Evolutionary conservation across 1,284 basidiomycete species (phyloP).

Genomic region (Polyporus tsugae): DNA sequence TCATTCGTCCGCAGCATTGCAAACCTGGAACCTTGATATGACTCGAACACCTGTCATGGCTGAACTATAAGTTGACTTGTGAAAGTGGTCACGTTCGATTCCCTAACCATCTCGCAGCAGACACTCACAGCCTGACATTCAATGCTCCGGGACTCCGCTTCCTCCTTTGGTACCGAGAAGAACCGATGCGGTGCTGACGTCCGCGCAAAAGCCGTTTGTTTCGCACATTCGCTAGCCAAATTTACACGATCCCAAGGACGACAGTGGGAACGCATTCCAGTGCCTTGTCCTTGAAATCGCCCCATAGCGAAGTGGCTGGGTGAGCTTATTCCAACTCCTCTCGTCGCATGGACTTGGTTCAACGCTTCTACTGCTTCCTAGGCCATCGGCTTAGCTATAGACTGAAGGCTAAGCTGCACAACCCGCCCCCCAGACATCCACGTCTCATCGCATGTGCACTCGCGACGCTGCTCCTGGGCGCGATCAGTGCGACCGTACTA

Average conservation of each 20-base stretch:
- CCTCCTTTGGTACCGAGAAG: not conserved
- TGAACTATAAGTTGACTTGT: not conserved
- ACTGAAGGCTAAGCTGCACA: not conserved
- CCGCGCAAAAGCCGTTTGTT: not conserved
- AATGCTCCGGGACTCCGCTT: not conserved
- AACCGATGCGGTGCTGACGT: not conserved
- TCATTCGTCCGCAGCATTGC: not conserved
- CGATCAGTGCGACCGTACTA: constrained; percentile 15
- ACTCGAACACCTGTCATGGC: not conserved
- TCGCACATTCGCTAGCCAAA: not conserved
- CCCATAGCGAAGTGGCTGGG: not conserved
- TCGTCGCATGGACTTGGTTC: not conserved
- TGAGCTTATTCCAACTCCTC: not conserved
- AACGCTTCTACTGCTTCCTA: not conserved
- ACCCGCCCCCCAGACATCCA: not conserved
- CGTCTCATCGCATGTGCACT: constrained; percentile 9
- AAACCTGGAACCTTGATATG: not conserved
- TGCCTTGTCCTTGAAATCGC: not conserved
- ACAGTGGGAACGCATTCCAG: not conserved
- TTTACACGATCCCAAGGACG: not conserved
- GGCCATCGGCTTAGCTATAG: not conserved
- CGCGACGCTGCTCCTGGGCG: constrained; percentile 14
- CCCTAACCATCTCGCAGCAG: not conserved
- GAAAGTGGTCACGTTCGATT: not conserved
- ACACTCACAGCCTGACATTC: not conserved